Percentiles rank a stretch among this genome's conserved stretches.
These are phyloP conservation scores for Drechslerella dactyloides DNA, from an alignment of 2,329 filamentous ascomycete genomes.

Conservation along the genomic window DNA sequence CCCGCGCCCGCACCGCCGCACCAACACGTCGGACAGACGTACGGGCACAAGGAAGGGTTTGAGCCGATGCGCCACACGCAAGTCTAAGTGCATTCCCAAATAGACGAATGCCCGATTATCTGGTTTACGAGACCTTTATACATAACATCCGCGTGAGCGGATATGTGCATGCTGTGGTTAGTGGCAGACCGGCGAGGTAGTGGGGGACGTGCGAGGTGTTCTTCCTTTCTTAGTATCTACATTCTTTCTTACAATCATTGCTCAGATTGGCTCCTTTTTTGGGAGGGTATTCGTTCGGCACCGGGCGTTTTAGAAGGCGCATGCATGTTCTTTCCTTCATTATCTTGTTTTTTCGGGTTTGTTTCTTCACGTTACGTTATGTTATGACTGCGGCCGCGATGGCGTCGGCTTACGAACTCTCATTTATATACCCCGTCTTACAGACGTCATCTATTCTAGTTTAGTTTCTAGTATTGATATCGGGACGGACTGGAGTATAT, in stretches of 20 bases:
- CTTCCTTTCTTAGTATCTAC: not conserved
- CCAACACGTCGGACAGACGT: constrained; percentile 28
- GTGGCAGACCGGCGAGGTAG: not conserved
- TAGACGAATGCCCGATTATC: not conserved
- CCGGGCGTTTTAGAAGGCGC: constrained; percentile 47
- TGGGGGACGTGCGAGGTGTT: not conserved
- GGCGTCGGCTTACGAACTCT: constrained; percentile 49
- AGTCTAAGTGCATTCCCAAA: constrained; percentile 37
- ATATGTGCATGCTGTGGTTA: no score
- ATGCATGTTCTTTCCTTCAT: constrained; percentile 8
- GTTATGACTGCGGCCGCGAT: constrained; percentile 7
- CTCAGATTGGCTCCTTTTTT: constrained; percentile 7
- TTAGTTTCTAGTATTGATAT: not conserved
- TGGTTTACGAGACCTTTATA: constrained; percentile 12
- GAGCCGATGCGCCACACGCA: constrained; percentile 54
- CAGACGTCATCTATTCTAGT: not conserved
- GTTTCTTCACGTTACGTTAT: not conserved
- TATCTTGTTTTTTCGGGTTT: constrained; percentile 13
- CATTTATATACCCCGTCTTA: constrained; percentile 43
- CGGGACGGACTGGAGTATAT: no score
- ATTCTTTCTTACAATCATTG: constrained; percentile 36
- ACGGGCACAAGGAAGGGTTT: constrained; percentile 46
- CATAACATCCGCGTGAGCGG: no score
- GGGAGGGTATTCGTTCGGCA: constrained; percentile 4
- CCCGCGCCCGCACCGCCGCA: constrained; percentile 39